Conservation (phyloP, 2,329 filamentous ascomycete genomes). For the Sphaerulina musiva region DNA sequence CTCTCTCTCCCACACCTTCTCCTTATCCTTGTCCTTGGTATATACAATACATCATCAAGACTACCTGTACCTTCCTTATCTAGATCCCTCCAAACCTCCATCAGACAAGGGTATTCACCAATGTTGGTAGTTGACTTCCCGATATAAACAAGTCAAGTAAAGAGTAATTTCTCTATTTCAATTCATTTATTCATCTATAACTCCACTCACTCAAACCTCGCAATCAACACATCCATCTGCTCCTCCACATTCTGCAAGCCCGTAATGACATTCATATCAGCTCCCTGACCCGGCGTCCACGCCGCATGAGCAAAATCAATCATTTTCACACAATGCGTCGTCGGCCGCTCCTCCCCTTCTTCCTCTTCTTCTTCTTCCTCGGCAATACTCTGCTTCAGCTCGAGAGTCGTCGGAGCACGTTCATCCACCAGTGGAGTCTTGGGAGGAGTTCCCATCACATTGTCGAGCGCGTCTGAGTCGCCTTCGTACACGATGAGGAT, state of each 20-base stretch:
- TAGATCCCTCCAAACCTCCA: no score
- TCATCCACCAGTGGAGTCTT: conserved; percentile 24
- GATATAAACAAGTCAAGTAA: no score
- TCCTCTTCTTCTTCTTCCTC: conserved; percentile 55
- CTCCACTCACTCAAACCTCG: conserved; percentile 16
- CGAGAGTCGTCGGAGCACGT: conserved; percentile 29
- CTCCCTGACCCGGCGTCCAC: conserved; percentile 74
- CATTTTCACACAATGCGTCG: conserved; percentile 72
- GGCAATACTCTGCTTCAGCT: conserved; percentile 35
- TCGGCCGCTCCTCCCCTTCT: conserved; percentile 48
- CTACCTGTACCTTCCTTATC: no score
- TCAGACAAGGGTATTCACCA: no score
- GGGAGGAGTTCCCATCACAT: conserved; percentile 40
- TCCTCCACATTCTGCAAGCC: conserved; percentile 45
- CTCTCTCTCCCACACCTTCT: no score
- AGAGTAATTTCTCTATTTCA: no score
- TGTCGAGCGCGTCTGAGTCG: conserved; percentile 49
- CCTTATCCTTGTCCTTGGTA: no score
- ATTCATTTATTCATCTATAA: no score
- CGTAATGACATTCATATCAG: conserved; percentile 83
- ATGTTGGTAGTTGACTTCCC: no score
- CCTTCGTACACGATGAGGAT: conserved; percentile 62
- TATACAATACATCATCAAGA: no score
- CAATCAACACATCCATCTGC: conserved; percentile 31
- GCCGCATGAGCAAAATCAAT: conserved; percentile 95